A percentile compares a stretch with the other conserved stretches of the same genome.
phyloP scores from a whole-genome alignment of 2,329 filamentous ascomycete genomes.

The Sporothrix variecibatus region DNA sequence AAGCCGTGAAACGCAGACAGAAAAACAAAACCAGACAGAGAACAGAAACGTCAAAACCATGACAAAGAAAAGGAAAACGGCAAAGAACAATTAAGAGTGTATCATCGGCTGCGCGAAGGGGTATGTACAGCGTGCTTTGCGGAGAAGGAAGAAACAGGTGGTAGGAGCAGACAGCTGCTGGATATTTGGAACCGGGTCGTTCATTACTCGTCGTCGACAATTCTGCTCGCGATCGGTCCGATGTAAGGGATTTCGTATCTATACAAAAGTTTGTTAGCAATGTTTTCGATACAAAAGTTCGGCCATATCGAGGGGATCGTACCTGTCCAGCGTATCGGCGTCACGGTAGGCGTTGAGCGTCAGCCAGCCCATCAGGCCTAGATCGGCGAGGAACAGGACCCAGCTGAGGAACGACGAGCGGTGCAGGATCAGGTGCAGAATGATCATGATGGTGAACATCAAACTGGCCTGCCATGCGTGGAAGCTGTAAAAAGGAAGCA shows the following conservation, averaged over 20 bases:
- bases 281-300: neutral
- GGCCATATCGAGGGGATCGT: conserved; percentile 31
- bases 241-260: conserved; percentile 88
- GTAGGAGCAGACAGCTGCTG: neutral
- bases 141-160: neutral
- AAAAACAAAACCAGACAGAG: neutral
- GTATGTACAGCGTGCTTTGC: conserved; percentile 3
- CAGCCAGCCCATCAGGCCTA: conserved; percentile 74
- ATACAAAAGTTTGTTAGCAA: neutral
- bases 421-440: conserved; percentile 81
- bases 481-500: conserved; percentile 58
- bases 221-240: conserved; percentile 80
- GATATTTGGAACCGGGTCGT: neutral
- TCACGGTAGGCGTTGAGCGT: conserved; percentile 81
- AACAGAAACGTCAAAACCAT: neutral
- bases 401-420: conserved; percentile 85
- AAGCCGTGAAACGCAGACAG: neutral
- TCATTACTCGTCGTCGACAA: conserved; percentile 77
- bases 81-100: neutral
- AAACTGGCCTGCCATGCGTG: conserved; percentile 95
- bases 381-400: conserved; percentile 75
- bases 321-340: conserved; percentile 68
- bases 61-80: neutral
- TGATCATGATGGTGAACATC: conserved; percentile 72
- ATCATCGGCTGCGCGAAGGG: neutral